These are phyloP conservation scores for Capsicum rhomboideum DNA, from an alignment of 257 asterid genomes.

Conservation along the genomic window DNA sequence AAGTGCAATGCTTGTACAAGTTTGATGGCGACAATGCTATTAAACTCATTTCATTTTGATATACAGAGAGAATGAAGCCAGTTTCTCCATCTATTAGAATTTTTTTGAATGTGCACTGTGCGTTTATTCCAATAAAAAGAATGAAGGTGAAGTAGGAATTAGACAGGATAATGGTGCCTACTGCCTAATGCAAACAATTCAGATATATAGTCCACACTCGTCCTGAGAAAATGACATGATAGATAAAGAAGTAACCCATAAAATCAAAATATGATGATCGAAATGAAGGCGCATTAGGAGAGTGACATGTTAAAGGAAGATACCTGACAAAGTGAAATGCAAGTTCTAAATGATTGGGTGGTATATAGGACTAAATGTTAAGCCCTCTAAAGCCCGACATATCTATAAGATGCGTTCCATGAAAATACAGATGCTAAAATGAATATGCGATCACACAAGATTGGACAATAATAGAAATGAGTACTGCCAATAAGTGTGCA, in stretches of 20 bases:
- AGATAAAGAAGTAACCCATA: background rate
- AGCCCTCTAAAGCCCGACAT: background rate
- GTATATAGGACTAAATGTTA: background rate
- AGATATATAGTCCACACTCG: background rate
- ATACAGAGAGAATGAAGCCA: background rate
- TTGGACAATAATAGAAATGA: background rate
- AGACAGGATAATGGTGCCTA: background rate
- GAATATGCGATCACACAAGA: background rate
- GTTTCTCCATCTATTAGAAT: background rate
- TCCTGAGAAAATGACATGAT: background rate
- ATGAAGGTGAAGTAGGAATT: background rate
- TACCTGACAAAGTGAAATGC: background rate
- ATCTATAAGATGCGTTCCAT: background rate
- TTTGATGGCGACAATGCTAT: background rate
- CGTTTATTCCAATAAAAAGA: background rate
- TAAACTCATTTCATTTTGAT: background rate
- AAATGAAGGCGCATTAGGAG: background rate
- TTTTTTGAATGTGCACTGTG: background rate
- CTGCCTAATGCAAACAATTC: background rate
- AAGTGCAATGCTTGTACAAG: background rate
- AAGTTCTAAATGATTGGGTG: background rate
- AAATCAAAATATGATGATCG: background rate
- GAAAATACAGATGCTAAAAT: background rate
- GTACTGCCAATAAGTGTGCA: background rate
- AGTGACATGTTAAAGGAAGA: background rate